Evolutionary conservation across 2,329 filamentous ascomycete genomes (phyloP), one percentile per base, ranked within the genome.

Genomic region (Epichloe sp.): DNA sequence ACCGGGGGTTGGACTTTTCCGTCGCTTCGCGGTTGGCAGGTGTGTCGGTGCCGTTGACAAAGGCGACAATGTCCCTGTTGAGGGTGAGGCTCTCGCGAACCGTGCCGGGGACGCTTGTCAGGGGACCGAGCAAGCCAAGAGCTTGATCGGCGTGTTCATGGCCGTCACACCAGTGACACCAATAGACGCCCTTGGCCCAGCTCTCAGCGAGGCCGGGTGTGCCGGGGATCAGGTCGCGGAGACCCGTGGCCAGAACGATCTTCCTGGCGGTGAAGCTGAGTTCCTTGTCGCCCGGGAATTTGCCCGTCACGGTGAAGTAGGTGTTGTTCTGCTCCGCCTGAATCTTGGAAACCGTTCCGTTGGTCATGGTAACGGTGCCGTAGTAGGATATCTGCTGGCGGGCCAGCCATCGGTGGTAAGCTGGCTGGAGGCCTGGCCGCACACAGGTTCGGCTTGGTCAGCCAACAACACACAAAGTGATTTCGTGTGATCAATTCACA

Each of bases 121-220:
- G 61, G 1, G 65, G 55, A 1, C 68, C 72, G 0, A 83, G 60
- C 36, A 83, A 67, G 1, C 79, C 78, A 1, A 83, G 68, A 0
- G 71, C 53, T 54, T 82, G 78, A 58, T 81, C 77, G 0, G 73
- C 74, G 60, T 82, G 78, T 63, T 83, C 79, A 55, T 75, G 70
- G 12, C 79, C 79, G 58, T 83, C 79, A 55, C 79, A 83, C 79
- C 79, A 83, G 0, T 78, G 78, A 50, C 79, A 83, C 77, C 79
- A 82, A 64, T 67, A 82, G 48, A 82, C 73, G 5, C 79, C 80
- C 53, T 75, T 70, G 47, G 77, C 78, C 72, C 76, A 83, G 57
- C 72, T 74, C 50, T 79, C 74, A 7, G 56, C 35, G 0, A 82
- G 50, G 0, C 80, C 79, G 0, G 79, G 78, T 0, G 77, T 81